phyloP scores from a whole-genome alignment of 2,329 filamentous ascomycete species.

The Trichophyton equinum region DNA sequence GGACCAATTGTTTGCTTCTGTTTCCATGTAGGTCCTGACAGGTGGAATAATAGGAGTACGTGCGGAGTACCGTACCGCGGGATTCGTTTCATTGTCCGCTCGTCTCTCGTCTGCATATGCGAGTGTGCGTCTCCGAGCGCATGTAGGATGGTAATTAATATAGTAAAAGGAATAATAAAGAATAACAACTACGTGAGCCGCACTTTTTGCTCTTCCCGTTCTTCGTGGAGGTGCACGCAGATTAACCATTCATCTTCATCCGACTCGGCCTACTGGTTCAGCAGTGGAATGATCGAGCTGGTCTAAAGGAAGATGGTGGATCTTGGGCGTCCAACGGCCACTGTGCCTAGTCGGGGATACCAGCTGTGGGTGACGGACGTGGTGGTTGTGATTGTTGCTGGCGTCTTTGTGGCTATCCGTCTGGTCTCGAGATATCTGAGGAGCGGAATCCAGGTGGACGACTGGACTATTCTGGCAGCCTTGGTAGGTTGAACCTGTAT shows the following conservation, averaged over 20 bases:
- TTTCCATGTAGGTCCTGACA: background rate
- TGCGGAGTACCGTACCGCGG: too few relatives aligned
- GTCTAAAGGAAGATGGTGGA: slow-evolving; percentile 1
- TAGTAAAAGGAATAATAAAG: background rate
- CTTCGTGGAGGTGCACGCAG: too few relatives aligned
- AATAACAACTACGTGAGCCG: background rate
- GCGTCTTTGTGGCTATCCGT: slow-evolving; percentile 8
- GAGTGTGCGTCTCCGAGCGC: background rate
- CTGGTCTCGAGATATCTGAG: slow-evolving; percentile 9
- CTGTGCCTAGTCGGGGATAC: background rate
- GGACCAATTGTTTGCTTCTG: background rate
- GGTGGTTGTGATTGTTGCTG: slow-evolving; percentile 7
- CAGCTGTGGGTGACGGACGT: slow-evolving; percentile 1
- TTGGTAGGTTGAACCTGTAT: background rate
- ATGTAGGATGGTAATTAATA: too few relatives aligned
- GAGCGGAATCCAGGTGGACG: slow-evolving; percentile 7
- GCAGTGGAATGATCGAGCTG: background rate
- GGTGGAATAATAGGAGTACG: too few relatives aligned
- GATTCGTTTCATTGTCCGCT: background rate
- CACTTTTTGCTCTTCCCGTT: background rate
- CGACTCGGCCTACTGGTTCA: background rate
- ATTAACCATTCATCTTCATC: too few relatives aligned
- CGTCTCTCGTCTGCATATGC: background rate
- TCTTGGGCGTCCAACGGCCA: background rate
- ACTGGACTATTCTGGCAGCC: slow-evolving; percentile 9